A percentile compares a stretch with the other conserved stretches of the same genome.
Evolutionary conservation across 2,329 filamentous ascomycete genomes (phyloP).

Genomic region (Bipolaris gigantea): DNA sequence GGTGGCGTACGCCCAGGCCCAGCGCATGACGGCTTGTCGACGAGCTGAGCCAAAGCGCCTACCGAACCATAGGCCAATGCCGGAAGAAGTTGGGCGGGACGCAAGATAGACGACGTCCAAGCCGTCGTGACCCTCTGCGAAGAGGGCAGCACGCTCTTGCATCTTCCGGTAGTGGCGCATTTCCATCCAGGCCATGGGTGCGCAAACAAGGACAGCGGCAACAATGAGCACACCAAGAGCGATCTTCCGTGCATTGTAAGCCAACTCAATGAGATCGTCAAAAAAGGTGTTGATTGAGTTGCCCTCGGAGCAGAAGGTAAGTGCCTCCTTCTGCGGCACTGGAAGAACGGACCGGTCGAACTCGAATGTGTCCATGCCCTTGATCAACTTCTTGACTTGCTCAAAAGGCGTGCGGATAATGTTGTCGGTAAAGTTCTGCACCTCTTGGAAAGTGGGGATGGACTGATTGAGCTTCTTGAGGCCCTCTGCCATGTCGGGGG

Average conservation of each 20-base stretch:
- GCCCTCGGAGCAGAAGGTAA: constrained; percentile 88
- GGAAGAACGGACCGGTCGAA: constrained; percentile 81
- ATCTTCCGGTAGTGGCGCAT: constrained; percentile 75
- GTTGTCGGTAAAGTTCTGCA: constrained; percentile 77
- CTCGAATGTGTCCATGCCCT: constrained; percentile 69
- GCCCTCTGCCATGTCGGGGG: constrained; percentile 67
- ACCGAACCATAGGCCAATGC: constrained; percentile 70
- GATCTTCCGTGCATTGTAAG: constrained; percentile 69
- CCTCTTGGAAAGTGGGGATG: constrained; percentile 80
- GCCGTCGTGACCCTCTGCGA: constrained; percentile 71
- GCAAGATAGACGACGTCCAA: constrained; percentile 89
- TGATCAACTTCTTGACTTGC: constrained; percentile 72
- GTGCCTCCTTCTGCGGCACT: constrained; percentile 76
- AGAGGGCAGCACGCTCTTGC: constrained; percentile 67
- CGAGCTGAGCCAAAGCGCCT: constrained; percentile 64
- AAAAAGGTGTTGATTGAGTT: constrained; percentile 85
- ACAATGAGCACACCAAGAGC: constrained; percentile 76
- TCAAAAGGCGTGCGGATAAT: constrained; percentile 80
- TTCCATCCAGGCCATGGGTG: constrained; percentile 80
- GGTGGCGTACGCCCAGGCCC: constrained; percentile 86
- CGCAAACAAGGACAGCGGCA: constrained; percentile 70
- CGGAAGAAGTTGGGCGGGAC: constrained; percentile 76
- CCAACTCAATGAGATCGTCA: constrained; percentile 65
- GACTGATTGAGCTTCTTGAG: constrained; percentile 73
- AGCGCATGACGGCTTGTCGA: constrained; percentile 73